These are phyloP conservation scores for Sugiyamaella sp. DNA, from an alignment of 1,139 yeast species.

Conservation along the genomic window DNA sequence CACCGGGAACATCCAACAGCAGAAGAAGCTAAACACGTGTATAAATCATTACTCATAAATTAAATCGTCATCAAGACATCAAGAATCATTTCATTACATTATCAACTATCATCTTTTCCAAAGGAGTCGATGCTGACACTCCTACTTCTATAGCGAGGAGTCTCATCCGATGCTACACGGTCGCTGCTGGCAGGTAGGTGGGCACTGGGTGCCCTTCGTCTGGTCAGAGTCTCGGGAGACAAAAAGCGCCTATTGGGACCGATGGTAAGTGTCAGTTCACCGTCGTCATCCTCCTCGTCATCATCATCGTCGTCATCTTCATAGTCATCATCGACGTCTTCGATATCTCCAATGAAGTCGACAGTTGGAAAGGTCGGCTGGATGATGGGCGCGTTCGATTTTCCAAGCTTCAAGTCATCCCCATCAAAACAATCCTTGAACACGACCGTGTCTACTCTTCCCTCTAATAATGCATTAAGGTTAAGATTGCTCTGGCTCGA, in stretches of 20 bases:
- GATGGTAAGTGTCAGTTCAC: conserved; percentile 58
- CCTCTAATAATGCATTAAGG: conserved; percentile 32
- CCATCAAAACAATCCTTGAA: conserved; percentile 5
- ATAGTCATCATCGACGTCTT: conserved; percentile 18
- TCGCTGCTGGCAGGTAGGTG: conserved; percentile 1
- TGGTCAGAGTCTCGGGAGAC: conserved; percentile 13
- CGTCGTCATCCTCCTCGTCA: conserved; percentile 47
- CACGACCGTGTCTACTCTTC: conserved; percentile 14
- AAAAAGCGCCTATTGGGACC: conserved; percentile 39
- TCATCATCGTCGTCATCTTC: conserved; percentile 25
- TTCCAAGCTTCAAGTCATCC: conserved; percentile 2
- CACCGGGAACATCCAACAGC: too few relatives aligned
- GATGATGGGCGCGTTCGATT: conserved; percentile 1
- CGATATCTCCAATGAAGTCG: conserved; percentile 6
- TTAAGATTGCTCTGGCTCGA: conserved; percentile 31
- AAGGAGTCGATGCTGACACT: conserved; percentile 11
- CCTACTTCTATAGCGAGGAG: conserved; percentile 12
- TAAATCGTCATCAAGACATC: conserved; percentile 12
- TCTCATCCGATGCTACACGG: background rate
- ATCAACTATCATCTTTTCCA: background rate
- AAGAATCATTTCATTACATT: background rate
- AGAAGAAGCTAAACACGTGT: too few relatives aligned
- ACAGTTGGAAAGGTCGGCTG: background rate
- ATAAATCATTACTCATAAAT: conserved; percentile 6
- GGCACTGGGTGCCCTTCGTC: conserved; percentile 17